Percentiles rank a stretch among this genome's conserved stretches.
Conservation (phyloP, 306 rosid genomes). For the Lupinus albus region DNA sequence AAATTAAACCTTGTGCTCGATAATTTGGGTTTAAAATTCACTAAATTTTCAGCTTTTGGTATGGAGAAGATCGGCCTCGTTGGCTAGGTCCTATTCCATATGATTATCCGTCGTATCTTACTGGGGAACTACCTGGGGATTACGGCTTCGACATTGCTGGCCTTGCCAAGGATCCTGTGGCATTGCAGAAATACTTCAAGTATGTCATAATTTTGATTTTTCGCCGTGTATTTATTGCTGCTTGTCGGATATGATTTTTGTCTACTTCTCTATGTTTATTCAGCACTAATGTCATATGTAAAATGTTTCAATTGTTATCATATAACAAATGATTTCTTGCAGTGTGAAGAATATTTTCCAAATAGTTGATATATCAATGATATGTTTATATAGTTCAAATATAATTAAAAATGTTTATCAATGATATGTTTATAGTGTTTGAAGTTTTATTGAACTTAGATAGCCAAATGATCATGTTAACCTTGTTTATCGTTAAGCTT, state of each 20-base stretch:
- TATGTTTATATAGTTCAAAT: slow-evolving; percentile 16
- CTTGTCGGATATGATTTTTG: slow-evolving; percentile 21
- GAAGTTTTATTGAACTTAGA: slow-evolving; percentile 29
- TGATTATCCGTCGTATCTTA: slow-evolving; percentile 76
- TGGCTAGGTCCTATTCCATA: slow-evolving; percentile 96
- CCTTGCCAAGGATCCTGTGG: slow-evolving; percentile 71
- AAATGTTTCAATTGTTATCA: slow-evolving; percentile 1
- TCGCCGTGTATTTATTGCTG: slow-evolving; percentile 18
- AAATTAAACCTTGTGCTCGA: not conserved
- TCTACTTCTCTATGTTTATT: slow-evolving; percentile 15
- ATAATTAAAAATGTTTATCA: slow-evolving; percentile 5
- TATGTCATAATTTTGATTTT: slow-evolving; percentile 44
- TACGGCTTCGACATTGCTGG: slow-evolving; percentile 86
- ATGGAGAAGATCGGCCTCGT: slow-evolving; percentile 82
- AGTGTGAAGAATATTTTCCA: slow-evolving; percentile 9
- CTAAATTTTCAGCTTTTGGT: slow-evolving; percentile 68
- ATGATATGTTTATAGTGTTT: slow-evolving; percentile 3
- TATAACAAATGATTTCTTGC: slow-evolving; percentile 12
- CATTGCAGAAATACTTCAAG: slow-evolving; percentile 78
- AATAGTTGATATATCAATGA: slow-evolving; percentile 10
- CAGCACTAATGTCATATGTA: not conserved
- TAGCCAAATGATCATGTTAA: slow-evolving; percentile 34
- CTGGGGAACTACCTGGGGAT: slow-evolving; percentile 90
- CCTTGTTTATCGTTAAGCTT: slow-evolving; percentile 58
- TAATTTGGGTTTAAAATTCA: not conserved